Conservation (phyloP, 805 yeast genomes). For the Zygotorulaspora florentina region DNA sequence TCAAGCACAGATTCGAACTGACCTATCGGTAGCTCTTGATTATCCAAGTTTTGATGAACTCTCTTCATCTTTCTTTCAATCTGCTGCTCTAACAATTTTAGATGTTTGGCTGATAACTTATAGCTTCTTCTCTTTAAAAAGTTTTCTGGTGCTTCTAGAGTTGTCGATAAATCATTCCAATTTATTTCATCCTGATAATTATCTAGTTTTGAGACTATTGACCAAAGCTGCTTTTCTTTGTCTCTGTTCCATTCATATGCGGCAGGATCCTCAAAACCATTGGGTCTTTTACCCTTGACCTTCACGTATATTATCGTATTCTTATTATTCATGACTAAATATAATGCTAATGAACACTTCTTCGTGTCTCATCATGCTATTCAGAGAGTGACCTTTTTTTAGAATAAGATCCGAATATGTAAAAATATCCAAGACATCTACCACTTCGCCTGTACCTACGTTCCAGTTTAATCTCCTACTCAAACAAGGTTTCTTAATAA, state of each 20-base stretch:
- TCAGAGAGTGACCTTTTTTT: too few relatives aligned
- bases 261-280: constrained; percentile 40
- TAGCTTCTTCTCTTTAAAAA: constrained; percentile 31
- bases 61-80: constrained; percentile 17
- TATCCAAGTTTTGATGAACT: constrained; percentile 7
- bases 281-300: constrained; percentile 39
- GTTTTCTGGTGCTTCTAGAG: constrained; percentile 35
- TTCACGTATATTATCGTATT: constrained; percentile 42
- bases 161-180: constrained; percentile 33
- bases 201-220: constrained; percentile 24
- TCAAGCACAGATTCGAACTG: constrained; percentile 5
- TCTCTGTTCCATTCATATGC: constrained; percentile 32
- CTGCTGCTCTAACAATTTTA: constrained; percentile 26
- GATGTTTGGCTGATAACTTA: constrained; percentile 26
- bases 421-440: too few relatives aligned
- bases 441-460: too few relatives aligned
- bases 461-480: too few relatives aligned
- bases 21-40: constrained; percentile 3
- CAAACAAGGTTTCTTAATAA: too few relatives aligned
- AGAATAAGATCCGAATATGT: too few relatives aligned
- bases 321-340: constrained; percentile 22
- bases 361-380: too few relatives aligned
- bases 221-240: constrained; percentile 34
- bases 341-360: too few relatives aligned
- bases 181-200: constrained; percentile 24